Evolutionary conservation across 306 rosid genomes (phyloP), one percentile per base, ranked within the genome.

Genomic region (Lablab purpureus): DNA sequence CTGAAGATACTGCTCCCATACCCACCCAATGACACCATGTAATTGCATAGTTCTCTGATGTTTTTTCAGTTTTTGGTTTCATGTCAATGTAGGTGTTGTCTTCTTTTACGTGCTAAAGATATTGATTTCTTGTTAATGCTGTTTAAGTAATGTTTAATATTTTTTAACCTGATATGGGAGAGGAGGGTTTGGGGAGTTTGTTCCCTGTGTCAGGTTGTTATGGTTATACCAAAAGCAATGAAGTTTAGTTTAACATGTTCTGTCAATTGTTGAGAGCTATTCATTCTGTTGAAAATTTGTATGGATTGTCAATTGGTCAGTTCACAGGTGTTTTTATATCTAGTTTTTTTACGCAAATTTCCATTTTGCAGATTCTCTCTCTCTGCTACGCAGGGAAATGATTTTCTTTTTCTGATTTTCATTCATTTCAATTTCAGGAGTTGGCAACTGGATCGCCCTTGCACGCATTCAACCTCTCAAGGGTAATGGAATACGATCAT

Each of bases 1-100:
- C 82, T 22, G 97, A 88, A 62, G 97, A 91, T 36, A 74, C 23
- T 78, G 77, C 74, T 71, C 84, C 93, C 21, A 75, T 76, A 55
- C 37, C 90, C 17, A 81, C 77, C 81, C 90, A 91, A 75, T 92
- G 84, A 88, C 68, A 82, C 75, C 80, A 72, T 36, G 32, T 58
- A 73, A 37, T 32, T 43, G 54, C 62, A 23, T 18, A 72, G 43
- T 51, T 54, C 23, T 60, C 49, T 67, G 66, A 3, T 54, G 65
- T 22, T 18, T 27, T 73, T 63, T 82, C 12, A 66, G 34, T 50
- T 79, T 5, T 64, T 50, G 34, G 49, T 82, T 85, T 68, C 32
- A 17, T 83, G 67, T 82, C 36, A 56, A 47, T 78, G 11, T 58
- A 58, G 6, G n/a, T 13, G 36, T 4, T 27, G 50, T 22, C 55